Base-by-base conservation (phyloP, 2,329 filamentous ascomycete genomes). In the Colletotrichum sp. region DNA sequence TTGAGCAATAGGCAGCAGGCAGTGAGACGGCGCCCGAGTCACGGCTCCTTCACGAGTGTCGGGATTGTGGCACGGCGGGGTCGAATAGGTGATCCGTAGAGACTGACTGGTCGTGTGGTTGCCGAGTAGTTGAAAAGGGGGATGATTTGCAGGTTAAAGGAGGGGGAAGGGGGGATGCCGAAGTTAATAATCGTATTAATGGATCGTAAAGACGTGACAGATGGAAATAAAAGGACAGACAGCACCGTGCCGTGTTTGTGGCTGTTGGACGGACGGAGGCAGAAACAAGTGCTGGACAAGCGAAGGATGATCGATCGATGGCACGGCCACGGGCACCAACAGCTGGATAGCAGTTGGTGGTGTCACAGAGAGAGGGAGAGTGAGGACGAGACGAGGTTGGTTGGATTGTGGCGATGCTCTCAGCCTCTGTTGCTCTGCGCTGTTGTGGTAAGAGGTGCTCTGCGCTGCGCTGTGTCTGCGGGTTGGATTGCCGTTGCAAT, bases 1-100 rank as follows among this genome's bases (percentile, higher is more conserved):
- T 76, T 39, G 74, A 66, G 74, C 59, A 73, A 69, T 69, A 74
- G 64, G 69, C 70, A 73, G 65, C 70, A 76, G 65, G 34, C 70
- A 49, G 73, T 30, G 8, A 36, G 28, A 30, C 21, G 44, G 69
- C 44, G 64, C 65, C 65, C 39, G 74, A 74, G 74, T 74, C 70
- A 76, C 57, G 65, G 65, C 71, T 57, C 62, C 28, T 71, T 55
- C 18, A 52, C 39, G 39, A 49, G 34, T 21, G 34, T 68, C 36
- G 69, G 36, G 16, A 63, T 39, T 75, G 72, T 67, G 49, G 69
- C 55, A 49, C 52, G 15, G 62, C 60, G 55, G 39, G 39, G 24
- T 49, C 34, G 16, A 44, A 6, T 21, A 63, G 21, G 16, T 18
- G 34, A 32, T 49, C 65, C 18, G 71, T 52, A 74, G 28, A 69